Evolutionary conservation across 148 eudicot species (phyloP), one percentile per base, ranked within the genome.

Genomic region (Polygonum maritimum): DNA sequence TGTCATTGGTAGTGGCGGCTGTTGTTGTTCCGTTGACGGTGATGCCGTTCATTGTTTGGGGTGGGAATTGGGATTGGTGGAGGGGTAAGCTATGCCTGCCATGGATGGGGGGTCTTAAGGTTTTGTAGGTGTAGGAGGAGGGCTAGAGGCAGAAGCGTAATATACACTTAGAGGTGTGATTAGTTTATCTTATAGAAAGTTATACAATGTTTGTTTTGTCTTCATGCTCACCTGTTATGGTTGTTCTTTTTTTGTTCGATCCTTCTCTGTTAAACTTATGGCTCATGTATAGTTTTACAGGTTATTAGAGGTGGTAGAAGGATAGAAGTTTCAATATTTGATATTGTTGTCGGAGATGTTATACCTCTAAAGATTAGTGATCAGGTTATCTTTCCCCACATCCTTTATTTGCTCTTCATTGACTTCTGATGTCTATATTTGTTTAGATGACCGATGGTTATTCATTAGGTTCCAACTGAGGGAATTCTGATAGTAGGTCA

Each of bases 91-190:
- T n/a, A n/a, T n/a, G n/a, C n/a, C n/a, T n/a, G n/a, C n/a, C n/a
- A n/a, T n/a, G n/a, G n/a, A n/a, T n/a, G n/a, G n/a, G n/a, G n/a
- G n/a, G n/a, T n/a, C n/a, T n/a, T n/a, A n/a, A n/a, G n/a, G n/a
- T n/a, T n/a, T n/a, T n/a, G n/a, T n/a, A n/a, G n/a, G n/a, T n/a
- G n/a, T n/a, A n/a, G n/a, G n/a, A n/a, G n/a, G n/a, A n/a, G n/a
- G n/a, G n/a, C n/a, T n/a, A n/a, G n/a, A n/a, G n/a, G n/a, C n/a
- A 92, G 87, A 95, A 95, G 85, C 89, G 92, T 60, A 92, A 95
- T 81, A 95, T 92, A 85, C 98, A 92, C 69, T 54, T 94, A 83
- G 98, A 94, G 98, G 98, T 92, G 74, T 72, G 85, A 71, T 44
- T 45, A 12, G 12, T 48, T 33, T 41, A 5, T 35, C 33, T 14